A percentile compares a stretch with the other conserved stretches of the same genome.
Evolutionary conservation across 257 asterid species (phyloP).

Genomic region (Misopates orontium): DNA sequence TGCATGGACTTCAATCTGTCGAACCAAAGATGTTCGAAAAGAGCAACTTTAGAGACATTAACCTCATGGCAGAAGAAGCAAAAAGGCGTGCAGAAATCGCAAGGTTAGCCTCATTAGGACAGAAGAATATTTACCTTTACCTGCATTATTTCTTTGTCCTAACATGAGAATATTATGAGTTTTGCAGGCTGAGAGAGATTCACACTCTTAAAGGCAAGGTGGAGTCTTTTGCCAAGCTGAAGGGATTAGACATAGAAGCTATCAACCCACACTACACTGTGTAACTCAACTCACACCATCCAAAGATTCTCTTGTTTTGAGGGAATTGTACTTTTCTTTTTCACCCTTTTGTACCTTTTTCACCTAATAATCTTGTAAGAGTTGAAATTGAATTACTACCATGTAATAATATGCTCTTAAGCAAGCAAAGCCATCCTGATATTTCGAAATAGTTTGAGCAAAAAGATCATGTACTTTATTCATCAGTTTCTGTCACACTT

Average conservation of each 20-base stretch:
- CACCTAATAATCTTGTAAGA: neutral
- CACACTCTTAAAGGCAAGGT: slow-evolving; percentile 58
- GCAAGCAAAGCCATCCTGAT: neutral
- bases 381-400: neutral
- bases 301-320: neutral
- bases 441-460: neutral
- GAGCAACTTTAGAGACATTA: slow-evolving; percentile 40
- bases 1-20: slow-evolving; percentile 42
- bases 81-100: slow-evolving; percentile 53
- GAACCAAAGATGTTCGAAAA: slow-evolving; percentile 33
- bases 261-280: slow-evolving; percentile 55
- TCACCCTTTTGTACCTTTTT: too few relatives aligned
- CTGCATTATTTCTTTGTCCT: neutral
- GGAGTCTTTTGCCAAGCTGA: slow-evolving; percentile 55
- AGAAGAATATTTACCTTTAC: neutral
- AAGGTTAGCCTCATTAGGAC: slow-evolving; percentile 33
- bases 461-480: neutral
- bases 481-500: too few relatives aligned
- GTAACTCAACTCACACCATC: slow-evolving; percentile 15
- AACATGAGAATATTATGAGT: neutral
- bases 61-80: slow-evolving; percentile 58
- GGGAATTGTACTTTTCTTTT: too few relatives aligned
- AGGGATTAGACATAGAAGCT: slow-evolving; percentile 52
- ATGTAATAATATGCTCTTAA: neutral
- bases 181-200: slow-evolving; percentile 55